Conservation (phyloP, 2,329 filamentous ascomycete species). For the Aspergillus ochraceoroseus region DNA sequence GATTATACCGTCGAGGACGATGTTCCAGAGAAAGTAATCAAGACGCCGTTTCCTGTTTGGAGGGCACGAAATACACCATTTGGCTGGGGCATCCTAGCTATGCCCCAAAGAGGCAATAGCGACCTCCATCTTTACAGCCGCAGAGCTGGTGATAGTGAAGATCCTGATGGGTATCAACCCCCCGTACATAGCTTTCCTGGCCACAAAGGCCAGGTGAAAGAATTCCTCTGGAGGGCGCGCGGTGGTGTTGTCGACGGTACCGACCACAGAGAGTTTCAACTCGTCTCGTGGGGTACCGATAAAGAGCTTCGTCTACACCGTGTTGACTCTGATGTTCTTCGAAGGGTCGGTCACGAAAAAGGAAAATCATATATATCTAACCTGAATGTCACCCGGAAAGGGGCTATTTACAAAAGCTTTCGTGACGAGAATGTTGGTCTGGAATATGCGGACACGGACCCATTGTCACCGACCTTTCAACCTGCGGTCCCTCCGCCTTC, state of each 20-base stretch:
- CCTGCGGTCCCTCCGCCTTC: slow-evolving; percentile 20
- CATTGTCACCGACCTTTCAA: slow-evolving; percentile 28
- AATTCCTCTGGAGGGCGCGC: slow-evolving; percentile 83
- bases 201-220: slow-evolving; percentile 67
- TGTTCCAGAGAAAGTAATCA: slow-evolving; percentile 68
- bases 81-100: slow-evolving; percentile 76
- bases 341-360: slow-evolving; percentile 67
- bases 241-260: slow-evolving; percentile 63
- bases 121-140: slow-evolving; percentile 80
- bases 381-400: slow-evolving; percentile 71
- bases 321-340: slow-evolving; percentile 60
- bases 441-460: slow-evolving; percentile 51
- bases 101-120: slow-evolving; percentile 85
- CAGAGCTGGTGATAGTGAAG: slow-evolving; percentile 41
- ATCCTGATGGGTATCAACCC: slow-evolving; percentile 34
- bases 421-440: slow-evolving; percentile 62
- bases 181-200: slow-evolving; percentile 52
- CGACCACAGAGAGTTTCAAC: slow-evolving; percentile 83
- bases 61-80: slow-evolving; percentile 88
- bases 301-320: slow-evolving; percentile 74
- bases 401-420: slow-evolving; percentile 80
- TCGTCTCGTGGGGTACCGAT: slow-evolving; percentile 90
- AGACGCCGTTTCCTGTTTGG: slow-evolving; percentile 83
- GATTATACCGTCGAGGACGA: slow-evolving; percentile 64
- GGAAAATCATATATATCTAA: slow-evolving; percentile 61